Evolutionary conservation across 2,329 filamentous ascomycete genomes (phyloP).

Genomic region (Alternaria solani): DNA sequence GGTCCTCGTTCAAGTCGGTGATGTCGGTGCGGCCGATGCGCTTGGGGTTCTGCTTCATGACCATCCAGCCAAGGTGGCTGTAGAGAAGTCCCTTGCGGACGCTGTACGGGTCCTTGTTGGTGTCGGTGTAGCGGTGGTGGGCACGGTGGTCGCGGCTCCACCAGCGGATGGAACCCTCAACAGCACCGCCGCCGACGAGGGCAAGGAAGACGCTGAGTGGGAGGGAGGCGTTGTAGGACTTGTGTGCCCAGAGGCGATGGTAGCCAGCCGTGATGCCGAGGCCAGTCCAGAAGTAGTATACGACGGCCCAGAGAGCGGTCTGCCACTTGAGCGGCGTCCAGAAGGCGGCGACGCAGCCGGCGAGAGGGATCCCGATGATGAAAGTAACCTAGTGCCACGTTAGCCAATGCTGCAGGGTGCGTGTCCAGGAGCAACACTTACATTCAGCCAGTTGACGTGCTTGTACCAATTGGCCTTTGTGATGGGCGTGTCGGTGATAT

Average conservation of each 20-base stretch:
- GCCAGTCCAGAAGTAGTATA: constrained; percentile 86
- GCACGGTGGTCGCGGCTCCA: constrained; percentile 61
- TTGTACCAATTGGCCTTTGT: constrained; percentile 87
- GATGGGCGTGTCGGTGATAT: constrained; percentile 84
- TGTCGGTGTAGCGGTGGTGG: constrained; percentile 63
- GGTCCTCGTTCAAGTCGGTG: constrained; percentile 60
- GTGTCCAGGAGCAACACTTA: constrained; percentile 49
- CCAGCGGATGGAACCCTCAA: constrained; percentile 61
- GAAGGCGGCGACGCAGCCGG: constrained; percentile 77
- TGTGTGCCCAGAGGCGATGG: constrained; percentile 77
- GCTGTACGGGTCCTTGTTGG: constrained; percentile 62
- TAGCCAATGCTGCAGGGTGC: constrained; percentile 9
- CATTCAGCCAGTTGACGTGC: constrained; percentile 94
- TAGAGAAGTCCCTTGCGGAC: constrained; percentile 62
- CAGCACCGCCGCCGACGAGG: constrained; percentile 57
- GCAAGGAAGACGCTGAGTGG: constrained; percentile 60
- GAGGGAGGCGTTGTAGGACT: constrained; percentile 55
- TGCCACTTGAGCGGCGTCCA: constrained; percentile 79
- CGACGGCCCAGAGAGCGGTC: constrained; percentile 76
- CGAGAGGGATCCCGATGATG: constrained; percentile 79
- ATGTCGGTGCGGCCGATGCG: constrained; percentile 61
- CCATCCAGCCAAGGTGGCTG: constrained; percentile 62
- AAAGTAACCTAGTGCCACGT: constrained; percentile 70
- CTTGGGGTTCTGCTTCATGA: constrained; percentile 65
- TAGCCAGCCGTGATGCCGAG: constrained; percentile 68